Conservation (phyloP, 2,329 filamentous ascomycete species). For the Aureobasidium subglaciale region DNA sequence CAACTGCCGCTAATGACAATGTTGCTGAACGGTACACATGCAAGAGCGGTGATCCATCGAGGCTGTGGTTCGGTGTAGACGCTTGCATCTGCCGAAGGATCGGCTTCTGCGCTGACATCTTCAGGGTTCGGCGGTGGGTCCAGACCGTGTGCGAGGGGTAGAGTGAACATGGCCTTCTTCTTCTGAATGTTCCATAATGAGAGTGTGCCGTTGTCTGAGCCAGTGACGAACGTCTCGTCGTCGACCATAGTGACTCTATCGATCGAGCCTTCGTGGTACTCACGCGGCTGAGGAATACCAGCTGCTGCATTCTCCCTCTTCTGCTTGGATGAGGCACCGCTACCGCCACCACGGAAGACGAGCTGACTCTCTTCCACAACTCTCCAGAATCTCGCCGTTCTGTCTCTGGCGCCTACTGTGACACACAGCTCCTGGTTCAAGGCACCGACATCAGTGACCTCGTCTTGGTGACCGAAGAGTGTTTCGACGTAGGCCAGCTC, state of each 20-base stretch:
- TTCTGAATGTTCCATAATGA: slow-evolving; percentile 84
- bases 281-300: slow-evolving; percentile 32
- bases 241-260: slow-evolving; percentile 88
- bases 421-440: slow-evolving; percentile 82
- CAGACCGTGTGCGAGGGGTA: slow-evolving; percentile 76
- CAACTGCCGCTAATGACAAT: slow-evolving; percentile 87
- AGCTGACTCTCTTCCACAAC: slow-evolving; percentile 92
- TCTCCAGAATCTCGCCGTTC: slow-evolving; percentile 91
- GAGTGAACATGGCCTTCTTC: slow-evolving; percentile 84
- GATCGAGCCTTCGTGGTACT: slow-evolving; percentile 71
- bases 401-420: slow-evolving; percentile 82
- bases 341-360: slow-evolving; percentile 80
- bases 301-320: slow-evolving; percentile 31
- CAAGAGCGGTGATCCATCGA: slow-evolving; percentile 83
- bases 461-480: slow-evolving; percentile 90
- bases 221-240: slow-evolving; percentile 83
- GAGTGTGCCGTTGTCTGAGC: slow-evolving; percentile 82
- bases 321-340: slow-evolving; percentile 39
- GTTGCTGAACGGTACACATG: slow-evolving; percentile 82
- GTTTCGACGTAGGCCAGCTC: slow-evolving; percentile 93
- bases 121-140: slow-evolving; percentile 63
- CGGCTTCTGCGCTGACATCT: slow-evolving; percentile 64
- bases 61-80: slow-evolving; percentile 50
- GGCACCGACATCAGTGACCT: slow-evolving; percentile 76
- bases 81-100: slow-evolving; percentile 44